A percentile compares a stretch with the other conserved stretches of the same genome.
These are phyloP conservation scores for Wickerhamiella occidentalis DNA, from an alignment of 805 yeast species.

Conservation along the genomic window DNA sequence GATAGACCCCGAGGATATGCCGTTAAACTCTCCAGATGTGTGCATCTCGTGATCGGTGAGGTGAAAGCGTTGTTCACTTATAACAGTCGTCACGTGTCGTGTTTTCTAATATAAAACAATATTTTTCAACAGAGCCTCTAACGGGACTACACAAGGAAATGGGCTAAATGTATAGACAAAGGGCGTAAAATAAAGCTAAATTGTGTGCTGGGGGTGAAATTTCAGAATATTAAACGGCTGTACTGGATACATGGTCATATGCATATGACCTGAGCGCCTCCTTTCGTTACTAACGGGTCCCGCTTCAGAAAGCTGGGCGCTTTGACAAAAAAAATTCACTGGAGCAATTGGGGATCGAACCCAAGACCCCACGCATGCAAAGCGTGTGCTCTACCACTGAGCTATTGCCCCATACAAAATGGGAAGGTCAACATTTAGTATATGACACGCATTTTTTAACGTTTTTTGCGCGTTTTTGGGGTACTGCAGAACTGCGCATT, in stretches of 20 bases:
- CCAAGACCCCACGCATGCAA: slow-evolving; percentile 20
- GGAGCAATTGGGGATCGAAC: slow-evolving; percentile 20
- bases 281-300: background rate
- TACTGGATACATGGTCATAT: too few relatives aligned
- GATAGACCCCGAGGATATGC: background rate
- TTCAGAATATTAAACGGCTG: too few relatives aligned
- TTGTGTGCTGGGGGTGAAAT: too few relatives aligned
- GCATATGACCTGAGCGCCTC: too few relatives aligned
- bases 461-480: too few relatives aligned
- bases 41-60: slow-evolving; percentile 1
- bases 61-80: background rate
- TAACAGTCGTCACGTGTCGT: background rate
- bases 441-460: too few relatives aligned
- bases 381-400: slow-evolving; percentile 21
- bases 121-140: background rate
- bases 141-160: too few relatives aligned
- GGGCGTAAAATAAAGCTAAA: too few relatives aligned
- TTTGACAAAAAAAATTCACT: background rate
- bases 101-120: background rate
- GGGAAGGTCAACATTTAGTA: too few relatives aligned
- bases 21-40: slow-evolving; percentile 2
- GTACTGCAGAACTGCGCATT: too few relatives aligned
- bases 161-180: too few relatives aligned
- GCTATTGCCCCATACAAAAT: slow-evolving; percentile 20
- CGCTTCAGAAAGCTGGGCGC: too few relatives aligned